phyloP scores from a whole-genome alignment of 1,284 basidiomycete species.

The Peniophora sp. region DNA sequence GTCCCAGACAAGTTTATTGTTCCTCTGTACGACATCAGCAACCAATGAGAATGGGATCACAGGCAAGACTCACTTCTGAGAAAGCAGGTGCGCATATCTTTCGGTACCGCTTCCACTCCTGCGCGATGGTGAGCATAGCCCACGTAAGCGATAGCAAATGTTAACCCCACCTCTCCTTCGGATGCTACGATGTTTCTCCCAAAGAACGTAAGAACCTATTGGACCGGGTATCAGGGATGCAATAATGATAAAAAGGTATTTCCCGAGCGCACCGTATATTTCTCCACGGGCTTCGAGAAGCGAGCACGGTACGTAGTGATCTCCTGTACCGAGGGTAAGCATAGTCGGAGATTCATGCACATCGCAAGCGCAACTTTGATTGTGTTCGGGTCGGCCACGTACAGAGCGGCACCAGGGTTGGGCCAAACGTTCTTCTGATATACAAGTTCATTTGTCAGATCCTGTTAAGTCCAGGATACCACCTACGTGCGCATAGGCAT shows the following conservation, averaged over 20 bases:
- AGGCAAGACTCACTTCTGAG: slow-evolving; percentile 26
- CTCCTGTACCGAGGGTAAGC: slow-evolving; percentile 12
- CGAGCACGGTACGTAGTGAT: slow-evolving; percentile 16
- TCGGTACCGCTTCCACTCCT: slow-evolving; percentile 53
- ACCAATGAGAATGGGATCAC: neutral
- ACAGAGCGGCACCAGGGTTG: neutral
- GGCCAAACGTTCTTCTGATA: no score
- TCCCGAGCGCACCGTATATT: slow-evolving; percentile 20
- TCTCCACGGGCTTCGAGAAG: slow-evolving; percentile 26
- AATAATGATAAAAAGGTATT: no score
- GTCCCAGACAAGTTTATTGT: slow-evolving; percentile 53
- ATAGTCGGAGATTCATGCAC: neutral
- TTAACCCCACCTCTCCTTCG: neutral
- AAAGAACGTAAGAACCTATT: slow-evolving; percentile 23
- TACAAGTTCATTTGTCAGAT: no score
- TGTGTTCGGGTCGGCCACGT: slow-evolving; percentile 6
- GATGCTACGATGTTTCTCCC: slow-evolving; percentile 46
- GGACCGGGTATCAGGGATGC: no score
- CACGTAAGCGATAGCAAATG: no score
- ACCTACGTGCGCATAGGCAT: no score
- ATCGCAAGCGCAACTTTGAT: slow-evolving; percentile 7
- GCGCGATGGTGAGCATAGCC: slow-evolving; percentile 38
- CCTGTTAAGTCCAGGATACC: no score
- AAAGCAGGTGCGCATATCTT: slow-evolving; percentile 36
- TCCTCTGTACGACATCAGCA: slow-evolving; percentile 14